Evolutionary conservation across 805 yeast species (phyloP).

Genomic region (Candida wancherniae): DNA sequence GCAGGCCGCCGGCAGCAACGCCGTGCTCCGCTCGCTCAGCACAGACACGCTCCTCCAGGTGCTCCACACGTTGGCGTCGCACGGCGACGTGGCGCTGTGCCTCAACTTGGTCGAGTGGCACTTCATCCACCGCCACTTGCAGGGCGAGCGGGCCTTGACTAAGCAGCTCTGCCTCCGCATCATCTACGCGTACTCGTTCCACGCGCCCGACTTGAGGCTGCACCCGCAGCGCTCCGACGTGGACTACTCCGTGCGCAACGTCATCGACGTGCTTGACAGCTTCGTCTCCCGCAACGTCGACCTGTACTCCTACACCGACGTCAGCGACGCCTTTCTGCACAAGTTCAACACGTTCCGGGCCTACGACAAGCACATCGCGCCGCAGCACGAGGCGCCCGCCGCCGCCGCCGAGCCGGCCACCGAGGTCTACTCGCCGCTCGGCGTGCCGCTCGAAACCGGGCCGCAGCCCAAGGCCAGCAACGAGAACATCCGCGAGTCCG

Average conservation of each 20-base stretch:
- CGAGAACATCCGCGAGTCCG: conserved; percentile 21
- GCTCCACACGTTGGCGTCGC: conserved; percentile 26
- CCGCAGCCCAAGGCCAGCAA: conserved; percentile 19
- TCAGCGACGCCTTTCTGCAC: conserved; percentile 26
- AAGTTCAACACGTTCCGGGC: conserved; percentile 24
- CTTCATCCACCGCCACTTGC: conserved; percentile 26
- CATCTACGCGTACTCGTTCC: conserved; percentile 33
- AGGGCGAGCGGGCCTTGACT: conserved; percentile 30
- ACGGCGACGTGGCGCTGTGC: conserved; percentile 37
- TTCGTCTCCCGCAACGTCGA: conserved; percentile 15
- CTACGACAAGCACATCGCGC: conserved; percentile 23
- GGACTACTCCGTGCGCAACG: conserved; percentile 25
- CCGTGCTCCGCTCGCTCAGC: conserved; percentile 17
- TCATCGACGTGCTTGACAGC: conserved; percentile 30
- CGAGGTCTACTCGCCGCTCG: background rate
- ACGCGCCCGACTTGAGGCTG: conserved; percentile 5
- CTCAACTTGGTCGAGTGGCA: conserved; percentile 33
- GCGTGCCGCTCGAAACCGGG: background rate
- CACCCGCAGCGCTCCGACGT: conserved; percentile 5
- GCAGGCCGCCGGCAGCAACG: conserved; percentile 6
- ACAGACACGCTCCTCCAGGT: conserved; percentile 23
- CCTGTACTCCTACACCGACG: conserved; percentile 21
- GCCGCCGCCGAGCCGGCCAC: conserved; percentile 2
- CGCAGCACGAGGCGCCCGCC: conserved; percentile 6
- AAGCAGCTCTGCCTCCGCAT: conserved; percentile 30